These are phyloP conservation scores for Gillenia trifoliata DNA, from an alignment of 306 rosid genomes.

Conservation along the genomic window DNA sequence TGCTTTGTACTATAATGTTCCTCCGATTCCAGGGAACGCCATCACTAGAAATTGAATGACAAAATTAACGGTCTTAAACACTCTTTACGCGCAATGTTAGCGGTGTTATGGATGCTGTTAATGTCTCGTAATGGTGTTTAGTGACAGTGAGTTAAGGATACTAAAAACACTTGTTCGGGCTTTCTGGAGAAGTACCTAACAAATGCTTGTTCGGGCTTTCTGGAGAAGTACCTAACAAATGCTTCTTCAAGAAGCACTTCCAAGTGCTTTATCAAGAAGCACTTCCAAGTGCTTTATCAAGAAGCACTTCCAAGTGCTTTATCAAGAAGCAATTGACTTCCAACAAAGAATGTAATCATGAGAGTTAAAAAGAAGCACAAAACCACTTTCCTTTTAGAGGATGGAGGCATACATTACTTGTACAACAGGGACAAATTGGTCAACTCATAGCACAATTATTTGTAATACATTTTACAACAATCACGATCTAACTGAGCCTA, in stretches of 20 bases:
- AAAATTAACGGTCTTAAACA: not conserved
- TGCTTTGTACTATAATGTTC: not conserved
- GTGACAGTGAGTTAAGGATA: not conserved
- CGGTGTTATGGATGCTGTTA: not conserved
- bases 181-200: too few species aligned
- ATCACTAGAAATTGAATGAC: not conserved
- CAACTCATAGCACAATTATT: not conserved
- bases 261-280: too few species aligned
- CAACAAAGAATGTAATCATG: not conserved
- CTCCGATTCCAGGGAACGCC: not conserved
- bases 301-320: too few species aligned
- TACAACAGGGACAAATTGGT: not conserved
- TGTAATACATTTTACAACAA: conserved; percentile 2
- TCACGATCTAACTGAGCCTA: conserved; percentile 2
- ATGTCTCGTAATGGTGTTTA: not conserved
- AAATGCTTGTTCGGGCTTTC: too few species aligned
- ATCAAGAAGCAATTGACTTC: not conserved
- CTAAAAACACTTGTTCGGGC: too few species aligned
- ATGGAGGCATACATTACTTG: not conserved
- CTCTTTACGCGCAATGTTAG: not conserved
- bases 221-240: too few species aligned
- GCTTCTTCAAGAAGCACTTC: too few species aligned
- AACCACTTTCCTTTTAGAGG: not conserved
- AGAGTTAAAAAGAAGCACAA: not conserved
- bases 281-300: too few species aligned